A percentile compares a stretch with the other conserved stretches of the same genome.
These are phyloP conservation scores for Pholiota microspora DNA, from an alignment of 768 basidiomycete species.

Conservation along the genomic window DNA sequence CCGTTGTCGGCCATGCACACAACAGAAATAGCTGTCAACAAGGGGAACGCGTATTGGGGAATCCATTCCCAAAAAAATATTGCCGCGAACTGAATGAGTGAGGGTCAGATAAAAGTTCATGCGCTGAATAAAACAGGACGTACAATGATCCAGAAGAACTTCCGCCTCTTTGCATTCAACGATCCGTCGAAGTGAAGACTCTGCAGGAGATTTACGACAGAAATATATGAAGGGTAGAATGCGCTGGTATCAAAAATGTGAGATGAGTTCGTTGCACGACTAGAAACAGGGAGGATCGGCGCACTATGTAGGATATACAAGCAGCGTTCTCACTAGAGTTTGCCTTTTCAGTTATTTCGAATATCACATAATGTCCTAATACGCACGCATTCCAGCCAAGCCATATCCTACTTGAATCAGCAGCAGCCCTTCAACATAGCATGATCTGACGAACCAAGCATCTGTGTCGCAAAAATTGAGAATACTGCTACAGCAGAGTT, in stretches of 20 bases:
- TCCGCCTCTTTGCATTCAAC: slow-evolving; percentile 48
- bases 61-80: slow-evolving; percentile 53
- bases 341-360: background rate
- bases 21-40: slow-evolving; percentile 56
- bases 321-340: slow-evolving; percentile 38
- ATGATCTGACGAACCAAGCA: slow-evolving; percentile 29
- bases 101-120: background rate
- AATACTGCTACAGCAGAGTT: slow-evolving; percentile 52
- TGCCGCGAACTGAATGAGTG: slow-evolving; percentile 11
- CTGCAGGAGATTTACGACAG: slow-evolving; percentile 50
- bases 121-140: slow-evolving; percentile 7
- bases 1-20: slow-evolving; percentile 55
- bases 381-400: slow-evolving; percentile 21
- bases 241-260: no score
- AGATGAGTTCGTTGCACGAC: background rate
- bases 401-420: slow-evolving; percentile 16
- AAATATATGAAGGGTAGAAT: slow-evolving; percentile 51
- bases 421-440: background rate
- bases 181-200: slow-evolving; percentile 49
- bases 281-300: slow-evolving; percentile 2
- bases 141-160: slow-evolving; percentile 56
- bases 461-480: slow-evolving; percentile 51
- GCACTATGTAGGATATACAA: slow-evolving; percentile 54
- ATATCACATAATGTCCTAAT: no score
- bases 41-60: slow-evolving; percentile 57